Evolutionary conservation across 2,329 filamentous ascomycete genomes (phyloP), one percentile per base, ranked within the genome.

Genomic region (Hortaea sp.): DNA sequence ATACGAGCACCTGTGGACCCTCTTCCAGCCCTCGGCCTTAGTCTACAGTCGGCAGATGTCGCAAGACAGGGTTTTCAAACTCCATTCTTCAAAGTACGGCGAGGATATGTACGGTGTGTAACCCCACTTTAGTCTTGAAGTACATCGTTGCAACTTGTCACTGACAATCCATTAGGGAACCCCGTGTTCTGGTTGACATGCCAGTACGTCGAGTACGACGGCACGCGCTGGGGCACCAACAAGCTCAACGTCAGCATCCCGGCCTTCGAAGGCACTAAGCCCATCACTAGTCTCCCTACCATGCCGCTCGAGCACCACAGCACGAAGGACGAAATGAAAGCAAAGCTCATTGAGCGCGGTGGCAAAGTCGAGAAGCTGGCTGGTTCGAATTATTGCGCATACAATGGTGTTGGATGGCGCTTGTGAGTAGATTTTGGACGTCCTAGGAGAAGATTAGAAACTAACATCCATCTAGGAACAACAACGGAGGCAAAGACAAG

Each of bases 351-450:
- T 28, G 62, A 66, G 20, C 68, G 73, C 3, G 75, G 74, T 5
- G 64, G 63, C 12, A 64, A 66, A 40, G 68, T 72, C 47, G 72
- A 76, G 49, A 52, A 58, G 7, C 62, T 75, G 29, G 67, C 66
- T 38, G 73, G 74, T 1, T 69, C 69, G 28, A 69, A 75, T 45
- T 77, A 74, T 59, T 69, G 68, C 45, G 63, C 66, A 1, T 77
- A 77, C 51, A 64, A 70, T 29, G 74, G 73, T 5, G 53, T 71
- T 11, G 68, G 63, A 2, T 71, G 66, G 67, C 58, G 57, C 28
- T 54, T 63, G 5, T 62, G 20, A 20, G 20, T 20, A 20, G 20
- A 20, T 20, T 4, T 4, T 4, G 20, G 20, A 20, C 20, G 20
- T 20, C 4, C 20, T 20, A 2, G 20, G 20, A 20, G 20, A 20